phyloP scores from a whole-genome alignment of 495 filamentous ascomycete species.

The Aspergillus haitiensis region DNA sequence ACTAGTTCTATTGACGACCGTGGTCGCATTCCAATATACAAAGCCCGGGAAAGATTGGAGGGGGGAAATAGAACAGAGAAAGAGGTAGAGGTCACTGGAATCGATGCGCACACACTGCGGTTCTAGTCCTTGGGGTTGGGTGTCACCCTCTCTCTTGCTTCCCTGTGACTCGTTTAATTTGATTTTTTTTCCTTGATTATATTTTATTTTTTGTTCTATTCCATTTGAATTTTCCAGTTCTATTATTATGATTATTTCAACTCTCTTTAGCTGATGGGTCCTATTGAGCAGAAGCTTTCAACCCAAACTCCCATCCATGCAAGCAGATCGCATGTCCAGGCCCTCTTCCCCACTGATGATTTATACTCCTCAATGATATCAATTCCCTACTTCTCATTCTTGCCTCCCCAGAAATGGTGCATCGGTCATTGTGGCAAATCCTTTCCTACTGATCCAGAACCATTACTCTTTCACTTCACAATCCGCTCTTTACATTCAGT shows the following conservation, averaged over 20 bases:
- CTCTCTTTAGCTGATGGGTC: background rate
- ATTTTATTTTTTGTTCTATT: constrained; percentile 1
- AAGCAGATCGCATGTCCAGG: background rate
- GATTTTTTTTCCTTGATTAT: background rate
- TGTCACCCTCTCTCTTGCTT: constrained; percentile 18
- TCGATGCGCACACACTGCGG: constrained; percentile 10
- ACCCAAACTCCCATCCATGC: constrained; percentile 8
- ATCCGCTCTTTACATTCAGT: background rate
- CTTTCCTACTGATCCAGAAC: constrained; percentile 17
- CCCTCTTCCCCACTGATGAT: constrained; percentile 9
- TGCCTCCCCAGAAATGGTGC: constrained; percentile 12
- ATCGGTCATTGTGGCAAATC: constrained; percentile 33
- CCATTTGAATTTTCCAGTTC: constrained; percentile 5
- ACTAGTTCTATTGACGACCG: constrained; percentile 21
- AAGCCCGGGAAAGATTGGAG: constrained; percentile 1
- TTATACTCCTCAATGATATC: constrained; percentile 6
- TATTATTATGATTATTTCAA: background rate
- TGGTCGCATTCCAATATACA: constrained; percentile 23
- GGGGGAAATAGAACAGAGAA: background rate
- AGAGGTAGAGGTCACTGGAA: background rate
- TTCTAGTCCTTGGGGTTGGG: constrained; percentile 23
- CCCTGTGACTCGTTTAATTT: constrained; percentile 4
- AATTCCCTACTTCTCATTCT: constrained; percentile 6
- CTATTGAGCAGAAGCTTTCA: constrained; percentile 13
- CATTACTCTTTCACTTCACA: background rate